A percentile compares a stretch with the other conserved stretches of the same genome.
Evolutionary conservation across 2,329 filamentous ascomycete species (phyloP).

Genomic region (Botrytis deweyae): DNA sequence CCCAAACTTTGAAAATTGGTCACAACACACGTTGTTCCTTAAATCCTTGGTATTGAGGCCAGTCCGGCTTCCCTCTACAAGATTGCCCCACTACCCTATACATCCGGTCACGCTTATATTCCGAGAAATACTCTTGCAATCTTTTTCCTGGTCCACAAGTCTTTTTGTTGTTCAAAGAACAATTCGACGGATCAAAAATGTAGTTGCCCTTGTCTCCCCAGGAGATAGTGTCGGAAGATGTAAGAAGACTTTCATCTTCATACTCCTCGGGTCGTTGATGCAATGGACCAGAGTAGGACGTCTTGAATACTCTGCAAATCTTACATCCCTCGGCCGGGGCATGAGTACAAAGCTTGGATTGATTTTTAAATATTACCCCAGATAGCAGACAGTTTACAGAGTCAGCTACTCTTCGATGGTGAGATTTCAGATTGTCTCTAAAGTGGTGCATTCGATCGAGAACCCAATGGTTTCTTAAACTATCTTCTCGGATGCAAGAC

Average conservation of each 20-base stretch:
- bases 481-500: background rate
- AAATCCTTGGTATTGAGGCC: background rate
- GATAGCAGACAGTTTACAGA: background rate
- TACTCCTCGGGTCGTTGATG: rapidly evolving
- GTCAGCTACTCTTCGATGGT: background rate
- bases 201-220: background rate
- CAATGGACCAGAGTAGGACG: background rate
- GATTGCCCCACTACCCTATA: background rate
- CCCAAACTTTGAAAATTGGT: rapidly evolving
- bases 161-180: background rate
- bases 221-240: background rate
- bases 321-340: background rate
- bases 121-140: background rate
- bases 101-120: background rate
- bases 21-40: background rate
- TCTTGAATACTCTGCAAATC: background rate
- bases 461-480: too few species aligned
- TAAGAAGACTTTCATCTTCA: background rate
- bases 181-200: background rate
- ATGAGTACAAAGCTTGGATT: background rate
- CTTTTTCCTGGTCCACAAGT: background rate
- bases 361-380: background rate
- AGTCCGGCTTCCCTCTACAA: background rate
- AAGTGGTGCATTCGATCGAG: too few species aligned
- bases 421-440: background rate